Conservation (phyloP, 208 protist species). For the Trypanosoma congolense region DNA sequence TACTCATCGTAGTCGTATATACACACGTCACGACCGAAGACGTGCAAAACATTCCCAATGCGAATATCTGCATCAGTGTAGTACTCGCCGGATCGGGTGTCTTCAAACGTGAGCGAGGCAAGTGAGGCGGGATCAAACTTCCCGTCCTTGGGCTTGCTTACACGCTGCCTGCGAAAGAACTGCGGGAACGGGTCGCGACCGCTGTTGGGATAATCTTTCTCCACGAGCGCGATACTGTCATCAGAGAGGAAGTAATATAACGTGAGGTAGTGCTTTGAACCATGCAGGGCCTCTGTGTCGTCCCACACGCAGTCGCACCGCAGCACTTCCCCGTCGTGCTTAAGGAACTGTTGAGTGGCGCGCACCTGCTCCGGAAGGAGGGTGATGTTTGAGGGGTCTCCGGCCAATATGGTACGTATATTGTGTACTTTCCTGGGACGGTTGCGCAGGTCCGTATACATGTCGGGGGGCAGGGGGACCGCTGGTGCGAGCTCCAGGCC, state of each 20-base stretch:
- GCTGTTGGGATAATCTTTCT: conserved; percentile 93
- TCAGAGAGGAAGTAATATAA: conserved; percentile 98
- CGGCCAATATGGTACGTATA: conserved; percentile 73
- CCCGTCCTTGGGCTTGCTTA: conserved; percentile 62
- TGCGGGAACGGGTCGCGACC: conserved; percentile 95
- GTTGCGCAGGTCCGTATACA: conserved; percentile 44
- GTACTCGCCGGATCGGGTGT: conserved; percentile 87
- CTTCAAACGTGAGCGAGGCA: conserved; percentile 90
- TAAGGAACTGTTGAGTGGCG: conserved; percentile 89
- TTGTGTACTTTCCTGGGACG: conserved; percentile 59
- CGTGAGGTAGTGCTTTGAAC: conserved; percentile 88
- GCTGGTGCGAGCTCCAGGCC: conserved; percentile 50
- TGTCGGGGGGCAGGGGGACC: conserved; percentile 65
- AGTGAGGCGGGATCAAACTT: conserved; percentile 84
- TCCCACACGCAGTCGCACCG: conserved; percentile 96
- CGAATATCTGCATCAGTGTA: conserved; percentile 93
- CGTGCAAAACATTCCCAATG: conserved; percentile 86
- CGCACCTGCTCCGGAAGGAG: conserved; percentile 84
- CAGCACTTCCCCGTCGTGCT: conserved; percentile 94
- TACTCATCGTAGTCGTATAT: conserved; percentile 94
- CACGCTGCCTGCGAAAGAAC: conserved; percentile 92
- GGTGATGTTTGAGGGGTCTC: conserved; percentile 58
- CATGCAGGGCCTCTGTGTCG: conserved; percentile 82
- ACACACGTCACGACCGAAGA: conserved; percentile 83
- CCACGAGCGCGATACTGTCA: conserved; percentile 93